phyloP scores from a whole-genome alignment of 129 eudicot species.

The Sambucus nigra region DNA sequence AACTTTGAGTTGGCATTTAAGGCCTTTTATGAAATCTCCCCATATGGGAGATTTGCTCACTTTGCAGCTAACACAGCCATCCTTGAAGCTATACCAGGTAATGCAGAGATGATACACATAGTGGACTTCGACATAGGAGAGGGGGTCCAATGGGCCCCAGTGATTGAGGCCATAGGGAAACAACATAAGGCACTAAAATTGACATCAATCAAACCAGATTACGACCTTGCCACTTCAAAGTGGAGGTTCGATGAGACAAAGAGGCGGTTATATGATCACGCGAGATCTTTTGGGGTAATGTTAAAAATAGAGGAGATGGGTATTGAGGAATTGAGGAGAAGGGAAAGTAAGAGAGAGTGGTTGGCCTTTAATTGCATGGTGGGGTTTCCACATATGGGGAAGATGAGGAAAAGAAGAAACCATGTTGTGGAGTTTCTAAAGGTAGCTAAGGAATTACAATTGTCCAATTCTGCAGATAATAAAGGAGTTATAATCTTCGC shows the following conservation, averaged over 20 bases:
- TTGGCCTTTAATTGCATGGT: conserved; percentile 50
- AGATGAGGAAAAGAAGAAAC: conserved; percentile 19
- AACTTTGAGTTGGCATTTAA: conserved; percentile 31
- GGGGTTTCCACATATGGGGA: conserved; percentile 57
- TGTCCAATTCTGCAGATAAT: neutral
- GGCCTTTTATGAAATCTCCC: conserved; percentile 42
- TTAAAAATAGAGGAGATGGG: conserved; percentile 28
- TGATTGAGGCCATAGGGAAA: conserved; percentile 38
- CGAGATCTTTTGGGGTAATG: conserved; percentile 24
- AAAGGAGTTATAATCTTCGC: conserved; percentile 47
- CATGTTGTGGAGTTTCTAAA: conserved; percentile 29
- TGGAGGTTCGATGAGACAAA: conserved; percentile 35
- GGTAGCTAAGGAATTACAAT: conserved; percentile 24
- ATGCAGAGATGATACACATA: conserved; percentile 25
- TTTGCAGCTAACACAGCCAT: conserved; percentile 50
- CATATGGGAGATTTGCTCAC: conserved; percentile 49
- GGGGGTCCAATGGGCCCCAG: conserved; percentile 54
- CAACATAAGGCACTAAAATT: conserved; percentile 21
- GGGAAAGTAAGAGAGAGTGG: conserved; percentile 23
- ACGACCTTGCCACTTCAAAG: conserved; percentile 1
- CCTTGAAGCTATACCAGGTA: conserved; percentile 35
- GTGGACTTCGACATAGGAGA: conserved; percentile 55
- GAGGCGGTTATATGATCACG: conserved; percentile 26
- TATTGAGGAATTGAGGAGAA: conserved; percentile 10
- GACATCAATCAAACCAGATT: conserved; percentile 33